phyloP scores from a whole-genome alignment of 2,329 filamentous ascomycete genomes.

The Monilinia polystroma region DNA sequence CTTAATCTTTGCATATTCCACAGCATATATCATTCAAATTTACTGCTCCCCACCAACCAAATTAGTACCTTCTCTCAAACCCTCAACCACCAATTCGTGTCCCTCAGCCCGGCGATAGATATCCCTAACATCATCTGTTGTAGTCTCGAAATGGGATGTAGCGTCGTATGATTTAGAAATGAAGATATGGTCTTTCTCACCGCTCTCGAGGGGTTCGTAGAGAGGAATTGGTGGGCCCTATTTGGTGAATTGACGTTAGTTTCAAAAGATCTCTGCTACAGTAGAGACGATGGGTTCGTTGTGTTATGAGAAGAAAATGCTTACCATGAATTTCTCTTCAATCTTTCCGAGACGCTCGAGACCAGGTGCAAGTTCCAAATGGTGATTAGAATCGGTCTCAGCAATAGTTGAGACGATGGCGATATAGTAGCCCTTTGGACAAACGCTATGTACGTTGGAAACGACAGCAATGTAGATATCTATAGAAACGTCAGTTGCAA shows the following conservation, averaged over 20 bases:
- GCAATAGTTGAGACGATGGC: conserved; percentile 98
- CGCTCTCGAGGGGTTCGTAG: conserved; percentile 85
- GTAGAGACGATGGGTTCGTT: neutral
- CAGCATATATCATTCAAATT: neutral
- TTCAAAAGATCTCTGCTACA: neutral
- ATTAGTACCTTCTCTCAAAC: conserved; percentile 65
- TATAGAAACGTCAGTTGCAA: conserved; percentile 40
- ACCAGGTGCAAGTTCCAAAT: conserved; percentile 89
- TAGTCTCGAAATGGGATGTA: conserved; percentile 95
- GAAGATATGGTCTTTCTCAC: conserved; percentile 86
- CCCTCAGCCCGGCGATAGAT: conserved; percentile 78
- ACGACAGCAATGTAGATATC: conserved; percentile 97
- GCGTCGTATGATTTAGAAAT: conserved; percentile 99
- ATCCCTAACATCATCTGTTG: conserved; percentile 86
- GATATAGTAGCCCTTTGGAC: conserved; percentile 98
- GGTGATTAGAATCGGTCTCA: conserved; percentile 87
- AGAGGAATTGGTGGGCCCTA: conserved; percentile 82
- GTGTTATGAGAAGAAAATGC: conserved; percentile 28
- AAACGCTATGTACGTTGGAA: conserved; percentile 94
- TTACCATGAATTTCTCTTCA: conserved; percentile 94
- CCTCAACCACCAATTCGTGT: conserved; percentile 65
- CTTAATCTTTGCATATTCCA: neutral
- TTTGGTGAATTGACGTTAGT: conserved; percentile 24
- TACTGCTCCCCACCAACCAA: conserved; percentile 65
- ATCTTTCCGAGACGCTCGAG: conserved; percentile 89